phyloP scores from a whole-genome alignment of 768 basidiomycete species.

The Tylopilus balloui region DNA sequence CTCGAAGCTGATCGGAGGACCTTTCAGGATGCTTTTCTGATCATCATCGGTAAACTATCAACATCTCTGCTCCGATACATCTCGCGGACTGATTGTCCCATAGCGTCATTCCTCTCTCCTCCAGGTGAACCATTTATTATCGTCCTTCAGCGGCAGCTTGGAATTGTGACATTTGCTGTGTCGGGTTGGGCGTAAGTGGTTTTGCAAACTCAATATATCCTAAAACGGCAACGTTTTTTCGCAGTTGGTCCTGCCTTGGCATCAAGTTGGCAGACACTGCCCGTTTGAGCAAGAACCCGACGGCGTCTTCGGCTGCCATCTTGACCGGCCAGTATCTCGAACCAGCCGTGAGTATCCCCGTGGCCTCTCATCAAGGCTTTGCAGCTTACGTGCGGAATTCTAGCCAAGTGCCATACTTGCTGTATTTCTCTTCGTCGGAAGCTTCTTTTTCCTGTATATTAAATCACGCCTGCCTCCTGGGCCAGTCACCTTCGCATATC shows the following conservation, averaged over 20 bases:
- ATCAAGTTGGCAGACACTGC: conserved; percentile 58
- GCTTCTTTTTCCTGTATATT: conserved; percentile 51
- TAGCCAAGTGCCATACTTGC: conserved; percentile 57
- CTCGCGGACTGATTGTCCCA: not conserved
- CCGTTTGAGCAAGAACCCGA: conserved; percentile 40
- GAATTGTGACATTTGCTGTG: conserved; percentile 46
- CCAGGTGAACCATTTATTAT: conserved; percentile 63
- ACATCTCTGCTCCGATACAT: not conserved
- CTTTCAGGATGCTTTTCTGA: conserved; percentile 56
- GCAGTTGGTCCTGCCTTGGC: conserved; percentile 64
- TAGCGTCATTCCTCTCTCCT: conserved; percentile 63
- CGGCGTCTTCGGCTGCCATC: conserved; percentile 36
- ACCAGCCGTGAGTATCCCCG: conserved; percentile 29
- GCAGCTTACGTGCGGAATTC: not conserved
- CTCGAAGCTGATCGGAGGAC: not conserved
- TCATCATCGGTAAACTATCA: conserved; percentile 51
- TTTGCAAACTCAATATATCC: not conserved
- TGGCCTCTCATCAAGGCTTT: not conserved
- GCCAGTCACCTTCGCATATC: conserved; percentile 51
- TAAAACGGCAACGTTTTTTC: conserved; percentile 37
- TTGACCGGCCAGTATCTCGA: conserved; percentile 57
- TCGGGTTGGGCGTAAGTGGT: conserved; percentile 57
- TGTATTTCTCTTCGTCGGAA: conserved; percentile 62
- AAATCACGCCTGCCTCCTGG: conserved; percentile 59
- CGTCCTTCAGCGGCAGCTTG: conserved; percentile 60